Evolutionary conservation across 2,329 filamentous ascomycete genomes (phyloP).

Genomic region (Leptographium lundbergii): DNA sequence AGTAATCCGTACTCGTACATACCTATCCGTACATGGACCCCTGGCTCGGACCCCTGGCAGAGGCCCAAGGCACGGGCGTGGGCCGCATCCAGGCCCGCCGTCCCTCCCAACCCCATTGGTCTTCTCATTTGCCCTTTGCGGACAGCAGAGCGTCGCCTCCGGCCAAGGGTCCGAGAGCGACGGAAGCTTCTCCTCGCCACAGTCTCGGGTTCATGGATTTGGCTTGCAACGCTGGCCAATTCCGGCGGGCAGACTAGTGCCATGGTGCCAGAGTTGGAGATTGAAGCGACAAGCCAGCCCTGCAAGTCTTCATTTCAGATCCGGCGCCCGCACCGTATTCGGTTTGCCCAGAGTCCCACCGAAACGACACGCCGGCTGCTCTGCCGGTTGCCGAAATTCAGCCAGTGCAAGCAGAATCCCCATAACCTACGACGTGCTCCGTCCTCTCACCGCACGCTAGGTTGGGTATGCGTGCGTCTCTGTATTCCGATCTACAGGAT

Average conservation of each 20-base stretch:
- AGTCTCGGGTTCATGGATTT: slow-evolving; percentile 7
- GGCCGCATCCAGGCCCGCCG: not conserved
- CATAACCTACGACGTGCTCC: too few species aligned
- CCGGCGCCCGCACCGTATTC: not conserved
- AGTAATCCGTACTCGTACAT: too few species aligned
- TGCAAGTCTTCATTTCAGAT: not conserved
- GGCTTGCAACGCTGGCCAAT: not conserved
- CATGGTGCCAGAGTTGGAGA: not conserved
- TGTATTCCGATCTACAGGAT: too few species aligned
- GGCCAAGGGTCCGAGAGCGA: slow-evolving; percentile 4
- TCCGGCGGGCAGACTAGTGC: not conserved
- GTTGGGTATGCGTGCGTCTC: too few species aligned
- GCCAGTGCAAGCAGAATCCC: too few species aligned
- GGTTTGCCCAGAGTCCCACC: not conserved
- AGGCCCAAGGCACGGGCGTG: not conserved
- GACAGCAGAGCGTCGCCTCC: not conserved
- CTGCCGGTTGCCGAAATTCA: too few species aligned
- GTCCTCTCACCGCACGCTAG: too few species aligned
- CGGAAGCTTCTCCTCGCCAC: slow-evolving; percentile 3
- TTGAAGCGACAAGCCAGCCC: not conserved
- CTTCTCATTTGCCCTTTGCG: not conserved
- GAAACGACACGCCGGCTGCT: not conserved
- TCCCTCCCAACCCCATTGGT: not conserved
- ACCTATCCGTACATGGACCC: not conserved
- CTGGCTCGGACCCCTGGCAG: not conserved